A percentile compares a stretch with the other conserved stretches of the same genome.
Conservation (phyloP, 1,139 yeast species). For the Lodderomyces margitis region DNA sequence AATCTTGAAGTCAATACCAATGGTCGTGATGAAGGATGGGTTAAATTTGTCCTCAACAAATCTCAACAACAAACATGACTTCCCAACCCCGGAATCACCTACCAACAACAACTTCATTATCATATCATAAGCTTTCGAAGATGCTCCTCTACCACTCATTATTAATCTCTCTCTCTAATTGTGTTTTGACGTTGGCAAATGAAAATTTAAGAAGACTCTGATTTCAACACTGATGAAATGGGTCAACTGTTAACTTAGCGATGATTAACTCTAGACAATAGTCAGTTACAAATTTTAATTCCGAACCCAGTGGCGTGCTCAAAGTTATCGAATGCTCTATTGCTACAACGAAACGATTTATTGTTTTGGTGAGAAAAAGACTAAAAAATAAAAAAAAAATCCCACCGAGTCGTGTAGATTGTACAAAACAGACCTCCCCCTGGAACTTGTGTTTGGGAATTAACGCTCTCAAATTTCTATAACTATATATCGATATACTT, state of each 20-base stretch:
- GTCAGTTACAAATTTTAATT: not conserved
- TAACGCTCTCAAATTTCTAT: too few species aligned
- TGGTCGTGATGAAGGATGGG: constrained; percentile 94
- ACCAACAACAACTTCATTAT: constrained; percentile 90
- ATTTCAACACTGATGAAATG: not conserved
- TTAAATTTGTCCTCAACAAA: constrained; percentile 97
- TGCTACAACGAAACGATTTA: not conserved
- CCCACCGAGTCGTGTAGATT: not conserved
- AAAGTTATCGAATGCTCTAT: not conserved
- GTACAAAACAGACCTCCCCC: not conserved
- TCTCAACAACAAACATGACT: constrained; percentile 88
- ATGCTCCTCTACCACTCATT: constrained; percentile 42
- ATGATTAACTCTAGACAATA: not conserved
- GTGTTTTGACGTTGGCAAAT: not conserved
- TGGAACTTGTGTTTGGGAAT: too few species aligned
- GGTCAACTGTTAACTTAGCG: not conserved
- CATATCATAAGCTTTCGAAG: constrained; percentile 85
- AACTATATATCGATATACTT: constrained; percentile 1
- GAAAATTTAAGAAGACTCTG: not conserved
- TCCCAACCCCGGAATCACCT: constrained; percentile 98
- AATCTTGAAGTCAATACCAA: constrained; percentile 96
- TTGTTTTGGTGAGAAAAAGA: not conserved
- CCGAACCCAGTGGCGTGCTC: not conserved
- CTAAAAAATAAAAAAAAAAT: not conserved
- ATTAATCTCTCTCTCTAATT: not conserved